Evolutionary conservation across 768 basidiomycete genomes (phyloP).

Genomic region (Lactifluus rugatus): DNA sequence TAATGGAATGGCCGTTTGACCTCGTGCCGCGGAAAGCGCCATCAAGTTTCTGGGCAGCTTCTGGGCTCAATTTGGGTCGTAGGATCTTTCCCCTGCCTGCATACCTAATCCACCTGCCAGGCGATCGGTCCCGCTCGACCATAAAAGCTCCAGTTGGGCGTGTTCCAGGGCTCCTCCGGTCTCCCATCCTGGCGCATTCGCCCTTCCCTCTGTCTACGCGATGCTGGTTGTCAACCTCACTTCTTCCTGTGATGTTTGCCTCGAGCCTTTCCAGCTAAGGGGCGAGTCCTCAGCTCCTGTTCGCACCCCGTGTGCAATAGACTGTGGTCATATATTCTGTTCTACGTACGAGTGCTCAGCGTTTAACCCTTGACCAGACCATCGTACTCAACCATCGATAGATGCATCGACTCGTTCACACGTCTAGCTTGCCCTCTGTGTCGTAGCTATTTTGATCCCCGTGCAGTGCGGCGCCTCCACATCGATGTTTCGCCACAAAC

Average conservation of each 20-base stretch:
- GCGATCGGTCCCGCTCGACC: conserved; percentile 17
- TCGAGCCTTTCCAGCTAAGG: conserved; percentile 21
- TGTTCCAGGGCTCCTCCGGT: conserved; percentile 18
- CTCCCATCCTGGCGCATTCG: conserved; percentile 6
- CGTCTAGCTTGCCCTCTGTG: conserved; percentile 17
- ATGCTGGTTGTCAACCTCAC: conserved; percentile 23
- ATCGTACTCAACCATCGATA: background rate
- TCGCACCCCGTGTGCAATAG: conserved; percentile 21
- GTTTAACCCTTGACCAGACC: conserved; percentile 1
- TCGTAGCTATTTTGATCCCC: conserved; percentile 14
- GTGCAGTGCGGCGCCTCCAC: conserved; percentile 16
- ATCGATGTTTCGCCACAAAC: conserved; percentile 12
- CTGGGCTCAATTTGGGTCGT: conserved; percentile 4
- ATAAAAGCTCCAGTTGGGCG: conserved; percentile 14
- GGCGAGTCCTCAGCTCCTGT: conserved; percentile 2
- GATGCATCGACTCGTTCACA: conserved; percentile 17
- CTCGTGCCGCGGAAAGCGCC: conserved; percentile 15
- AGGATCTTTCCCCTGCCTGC: background rate
- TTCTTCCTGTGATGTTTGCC: conserved; percentile 25
- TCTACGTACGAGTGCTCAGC: conserved; percentile 10
- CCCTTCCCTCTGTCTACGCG: conserved; percentile 6
- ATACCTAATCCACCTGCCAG: conserved; percentile 15
- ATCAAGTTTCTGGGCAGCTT: conserved; percentile 10
- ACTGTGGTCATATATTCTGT: conserved; percentile 24
- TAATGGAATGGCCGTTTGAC: conserved; percentile 8